A percentile compares a stretch with the other conserved stretches of the same genome.
Evolutionary conservation across 305 asterid species (phyloP).

Genomic region (Fraxinus dipetala): DNA sequence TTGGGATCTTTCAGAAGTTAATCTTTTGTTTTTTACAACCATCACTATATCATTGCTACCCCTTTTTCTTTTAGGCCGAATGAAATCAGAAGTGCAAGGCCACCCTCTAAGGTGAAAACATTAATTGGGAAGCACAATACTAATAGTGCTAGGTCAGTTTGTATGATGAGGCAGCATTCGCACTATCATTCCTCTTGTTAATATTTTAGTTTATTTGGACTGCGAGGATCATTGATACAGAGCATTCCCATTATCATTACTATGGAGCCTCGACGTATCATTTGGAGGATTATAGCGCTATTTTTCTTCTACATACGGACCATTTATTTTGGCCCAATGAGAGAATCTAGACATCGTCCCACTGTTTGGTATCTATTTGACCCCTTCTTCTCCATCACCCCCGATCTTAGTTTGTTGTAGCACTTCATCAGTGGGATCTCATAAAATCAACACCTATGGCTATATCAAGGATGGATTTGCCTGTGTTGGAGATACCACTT

Average conservation of each 20-base stretch:
- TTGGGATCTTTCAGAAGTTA: constrained; percentile 6
- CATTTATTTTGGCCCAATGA: background rate
- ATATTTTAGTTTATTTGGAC: background rate
- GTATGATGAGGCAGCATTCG: background rate
- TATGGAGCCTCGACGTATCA: background rate
- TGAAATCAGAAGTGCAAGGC: background rate
- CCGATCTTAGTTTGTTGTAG: background rate
- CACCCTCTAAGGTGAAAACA: background rate
- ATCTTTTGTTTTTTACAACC: background rate
- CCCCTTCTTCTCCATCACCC: background rate
- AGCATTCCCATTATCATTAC: background rate
- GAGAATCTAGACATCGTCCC: background rate
- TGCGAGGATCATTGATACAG: background rate
- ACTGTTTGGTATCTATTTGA: background rate
- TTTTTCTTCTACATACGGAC: background rate
- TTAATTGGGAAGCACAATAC: background rate
- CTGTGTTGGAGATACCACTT: background rate
- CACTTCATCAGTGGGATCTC: background rate
- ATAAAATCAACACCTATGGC: background rate
- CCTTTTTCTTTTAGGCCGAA: background rate
- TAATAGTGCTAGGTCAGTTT: background rate
- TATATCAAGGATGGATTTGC: background rate
- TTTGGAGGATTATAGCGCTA: background rate
- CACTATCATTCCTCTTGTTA: background rate
- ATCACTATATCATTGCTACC: background rate